Evolutionary conservation across 495 filamentous ascomycete species (phyloP), one percentile per base, ranked within the genome.

Genomic region (Aspergillus steynii): DNA sequence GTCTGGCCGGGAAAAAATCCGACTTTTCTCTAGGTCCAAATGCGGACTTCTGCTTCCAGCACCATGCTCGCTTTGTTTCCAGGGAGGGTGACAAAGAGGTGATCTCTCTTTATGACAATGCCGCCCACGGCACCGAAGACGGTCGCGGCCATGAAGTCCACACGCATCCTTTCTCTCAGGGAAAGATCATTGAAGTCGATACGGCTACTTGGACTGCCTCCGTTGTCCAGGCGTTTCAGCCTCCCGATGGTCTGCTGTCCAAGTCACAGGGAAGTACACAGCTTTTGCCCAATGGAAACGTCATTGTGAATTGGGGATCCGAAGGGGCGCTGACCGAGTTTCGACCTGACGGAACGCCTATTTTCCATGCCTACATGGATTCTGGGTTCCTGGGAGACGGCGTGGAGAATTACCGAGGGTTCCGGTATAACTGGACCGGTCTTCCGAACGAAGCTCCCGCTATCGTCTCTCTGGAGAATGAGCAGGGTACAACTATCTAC

Each of bases 201-300:
- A 72, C 70, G 8, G 79, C 77, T 4, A 75, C 74, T 69, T 73
- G 74, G 71, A 82, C 75, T 6, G 82, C 84, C 0, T 71, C 70
- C 50, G 67, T 74, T 61, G 68, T 75, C 14, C 71, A 78, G 28
- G 75, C 77, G 45, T 83, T 77, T 64, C 69, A 70, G 27, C 76
- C 80, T 9, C 82, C 82, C 0, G 75, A 82, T 58, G 72, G 71
- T 15, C 76, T 80, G n/a, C 68, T 81, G 2, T 77, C 80, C 42
- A 84, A 82, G 34, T 83, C 81, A 2, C 84, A 86, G 62, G 84
- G 85, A 1, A 84, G 79, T 64, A 79, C 80, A 3, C 86, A 87
- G 61, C 63, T 82, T 5, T 74, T 87, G 0, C 80, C 83, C 1
- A 77, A 77, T 47, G 82, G 81, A 29, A 84, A 85, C 50, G 74